Percentiles rank a stretch among this genome's conserved stretches.
Evolutionary conservation across 2,329 filamentous ascomycete species (phyloP).

Genomic region (Spiromastix sp.): DNA sequence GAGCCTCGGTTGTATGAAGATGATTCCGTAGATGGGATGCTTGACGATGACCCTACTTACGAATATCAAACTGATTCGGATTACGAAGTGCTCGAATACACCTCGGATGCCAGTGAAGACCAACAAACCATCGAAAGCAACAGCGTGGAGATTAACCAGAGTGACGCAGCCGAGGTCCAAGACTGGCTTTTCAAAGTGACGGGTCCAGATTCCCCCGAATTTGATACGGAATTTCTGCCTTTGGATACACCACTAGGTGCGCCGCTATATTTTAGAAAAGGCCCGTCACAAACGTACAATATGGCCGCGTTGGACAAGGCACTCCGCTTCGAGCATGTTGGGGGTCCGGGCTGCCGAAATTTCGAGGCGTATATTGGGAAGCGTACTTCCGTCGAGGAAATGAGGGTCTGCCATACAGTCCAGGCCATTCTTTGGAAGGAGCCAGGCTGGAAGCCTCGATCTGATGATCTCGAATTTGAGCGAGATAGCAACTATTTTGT

Average conservation of each 20-base stretch:
- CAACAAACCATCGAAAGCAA: background rate
- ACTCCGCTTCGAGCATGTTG: slow-evolving; percentile 4
- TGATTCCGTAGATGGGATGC: background rate
- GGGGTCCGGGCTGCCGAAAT: slow-evolving; percentile 3
- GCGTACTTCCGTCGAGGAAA: slow-evolving; percentile 5
- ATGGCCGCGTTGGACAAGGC: background rate
- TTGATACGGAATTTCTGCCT: slow-evolving; percentile 1
- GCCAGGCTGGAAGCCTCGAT: slow-evolving; percentile 1
- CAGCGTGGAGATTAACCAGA: background rate
- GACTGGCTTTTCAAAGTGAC: background rate
- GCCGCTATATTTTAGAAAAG: background rate
- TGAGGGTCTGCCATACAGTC: slow-evolving; percentile 5
- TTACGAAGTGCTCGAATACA: slow-evolving; percentile 1
- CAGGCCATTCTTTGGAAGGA: slow-evolving; percentile 4
- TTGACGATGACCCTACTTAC: slow-evolving; percentile 1
- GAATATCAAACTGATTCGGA: slow-evolving; percentile 2
- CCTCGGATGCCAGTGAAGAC: background rate
- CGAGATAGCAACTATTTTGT: background rate
- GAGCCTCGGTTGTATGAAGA: background rate
- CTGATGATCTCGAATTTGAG: slow-evolving; percentile 4
- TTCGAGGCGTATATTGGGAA: slow-evolving; percentile 1
- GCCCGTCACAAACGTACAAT: background rate
- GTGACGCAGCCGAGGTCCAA: background rate
- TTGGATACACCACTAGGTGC: background rate
- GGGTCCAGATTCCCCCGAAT: background rate